phyloP scores from a whole-genome alignment of 2,329 filamentous ascomycete species.

The Annulohypoxylon truncatum region DNA sequence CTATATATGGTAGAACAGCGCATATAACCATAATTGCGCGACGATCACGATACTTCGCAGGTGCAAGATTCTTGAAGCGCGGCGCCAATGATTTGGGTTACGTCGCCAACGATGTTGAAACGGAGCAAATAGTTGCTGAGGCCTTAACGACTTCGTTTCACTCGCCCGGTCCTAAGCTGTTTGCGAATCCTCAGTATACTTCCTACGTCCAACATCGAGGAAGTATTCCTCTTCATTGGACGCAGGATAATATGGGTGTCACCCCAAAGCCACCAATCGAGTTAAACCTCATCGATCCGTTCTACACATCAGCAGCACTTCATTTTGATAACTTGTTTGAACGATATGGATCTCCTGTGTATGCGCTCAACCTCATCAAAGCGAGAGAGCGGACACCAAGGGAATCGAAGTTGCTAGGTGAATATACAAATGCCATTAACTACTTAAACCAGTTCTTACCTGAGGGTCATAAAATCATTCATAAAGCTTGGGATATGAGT shows the following conservation, averaged over 20 bases:
- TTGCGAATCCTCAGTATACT: constrained; percentile 90
- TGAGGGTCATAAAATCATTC: constrained; percentile 83
- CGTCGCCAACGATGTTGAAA: constrained; percentile 98
- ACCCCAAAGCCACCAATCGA: constrained; percentile 97
- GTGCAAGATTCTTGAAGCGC: constrained; percentile 92
- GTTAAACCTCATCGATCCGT: constrained; percentile 93
- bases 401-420: constrained; percentile 88
- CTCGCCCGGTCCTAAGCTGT: constrained; percentile 84
- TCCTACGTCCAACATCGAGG: constrained; percentile 97
- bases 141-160: constrained; percentile 96
- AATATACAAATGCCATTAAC: constrained; percentile 86
- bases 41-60: constrained; percentile 91
- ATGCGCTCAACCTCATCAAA: constrained; percentile 92
- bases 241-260: constrained; percentile 93
- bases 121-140: constrained; percentile 97
- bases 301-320: constrained; percentile 90
- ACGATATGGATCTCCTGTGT: constrained; percentile 91
- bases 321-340: constrained; percentile 97
- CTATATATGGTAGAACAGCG: constrained; percentile 86
- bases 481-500: constrained; percentile 99
- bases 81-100: constrained; percentile 95
- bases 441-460: constrained; percentile 97
- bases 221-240: constrained; percentile 97
- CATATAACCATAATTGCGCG: constrained; percentile 95
- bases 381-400: constrained; percentile 86